Percentiles rank a stretch among this genome's conserved stretches.
Evolutionary conservation across 306 rosid genomes (phyloP).

Genomic region (Prunus mume): DNA sequence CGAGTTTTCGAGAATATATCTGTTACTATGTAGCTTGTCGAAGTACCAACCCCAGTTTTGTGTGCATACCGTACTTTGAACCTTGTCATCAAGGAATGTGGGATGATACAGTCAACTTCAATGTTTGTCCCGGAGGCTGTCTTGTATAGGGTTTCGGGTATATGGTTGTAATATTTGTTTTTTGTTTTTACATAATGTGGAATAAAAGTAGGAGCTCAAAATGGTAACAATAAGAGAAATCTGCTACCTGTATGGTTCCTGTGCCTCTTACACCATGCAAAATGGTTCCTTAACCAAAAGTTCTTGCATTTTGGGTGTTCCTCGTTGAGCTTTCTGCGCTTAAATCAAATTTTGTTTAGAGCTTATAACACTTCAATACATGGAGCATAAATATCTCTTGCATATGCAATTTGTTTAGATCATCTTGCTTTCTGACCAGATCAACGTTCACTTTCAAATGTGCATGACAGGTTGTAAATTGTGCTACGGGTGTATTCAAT

Average conservation of each 20-base stretch:
- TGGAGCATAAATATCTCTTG: not conserved
- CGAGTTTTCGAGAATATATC: not conserved
- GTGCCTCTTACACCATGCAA: too few species aligned
- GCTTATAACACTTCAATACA: not conserved
- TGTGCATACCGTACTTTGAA: constrained; percentile 21
- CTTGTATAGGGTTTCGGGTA: constrained; percentile 40
- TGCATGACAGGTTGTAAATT: too few species aligned
- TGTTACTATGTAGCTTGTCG: not conserved
- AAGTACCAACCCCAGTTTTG: constrained; percentile 22
- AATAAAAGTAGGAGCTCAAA: not conserved
- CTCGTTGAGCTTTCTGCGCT: not conserved
- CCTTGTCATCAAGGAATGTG: constrained; percentile 17
- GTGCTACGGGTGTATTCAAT: too few species aligned
- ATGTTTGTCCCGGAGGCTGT: constrained; percentile 46
- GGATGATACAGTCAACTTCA: constrained; percentile 29
- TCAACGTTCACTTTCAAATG: not conserved
- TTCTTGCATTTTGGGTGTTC: not conserved
- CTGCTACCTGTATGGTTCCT: not conserved
- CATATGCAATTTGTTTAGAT: not conserved
- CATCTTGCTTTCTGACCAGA: not conserved
- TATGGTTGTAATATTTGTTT: constrained; percentile 1
- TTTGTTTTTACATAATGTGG: not conserved
- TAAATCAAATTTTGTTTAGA: not conserved
- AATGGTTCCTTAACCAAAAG: not conserved
- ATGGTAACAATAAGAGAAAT: not conserved